Conservation (phyloP, 2,329 filamentous ascomycete species). For the Trichoderma simmonsii region DNA sequence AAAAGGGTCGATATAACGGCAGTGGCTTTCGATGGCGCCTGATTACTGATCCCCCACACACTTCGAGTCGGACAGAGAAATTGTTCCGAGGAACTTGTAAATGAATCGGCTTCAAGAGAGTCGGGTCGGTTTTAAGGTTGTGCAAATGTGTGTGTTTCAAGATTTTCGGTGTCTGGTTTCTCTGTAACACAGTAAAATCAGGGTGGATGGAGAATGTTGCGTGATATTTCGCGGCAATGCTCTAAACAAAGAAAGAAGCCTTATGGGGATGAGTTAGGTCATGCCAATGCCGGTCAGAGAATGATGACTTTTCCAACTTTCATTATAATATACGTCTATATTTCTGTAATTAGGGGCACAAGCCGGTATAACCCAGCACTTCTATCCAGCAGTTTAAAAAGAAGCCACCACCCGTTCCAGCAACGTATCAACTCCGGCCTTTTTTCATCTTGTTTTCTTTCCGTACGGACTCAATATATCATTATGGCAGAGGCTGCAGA, state of each 20-base stretch:
- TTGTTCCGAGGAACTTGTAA: not conserved
- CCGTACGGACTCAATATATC: not conserved
- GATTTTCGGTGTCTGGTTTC: not conserved
- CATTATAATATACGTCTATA: not conserved
- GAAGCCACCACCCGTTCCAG: not conserved
- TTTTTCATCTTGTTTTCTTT: not conserved
- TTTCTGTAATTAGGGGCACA: not conserved
- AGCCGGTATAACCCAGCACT: not conserved
- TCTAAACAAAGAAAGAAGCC: not conserved
- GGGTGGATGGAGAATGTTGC: not conserved
- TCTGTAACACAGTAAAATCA: not conserved
- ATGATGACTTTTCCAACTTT: not conserved
- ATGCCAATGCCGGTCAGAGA: not conserved
- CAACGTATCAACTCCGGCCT: not conserved
- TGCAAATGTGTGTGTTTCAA: not conserved
- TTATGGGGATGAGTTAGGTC: not conserved
- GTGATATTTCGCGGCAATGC: not conserved
- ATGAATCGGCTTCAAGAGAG: not conserved
- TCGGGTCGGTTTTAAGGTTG: not conserved
- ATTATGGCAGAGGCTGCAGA: not conserved
- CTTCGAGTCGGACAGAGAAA: not conserved
- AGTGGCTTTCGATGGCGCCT: not conserved
- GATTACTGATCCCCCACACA: not conserved
- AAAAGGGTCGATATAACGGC: conserved; percentile 36
- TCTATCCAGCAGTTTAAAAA: not conserved